Base-by-base conservation (phyloP, 257 asterid genomes). In the Capsicum chinense region DNA sequence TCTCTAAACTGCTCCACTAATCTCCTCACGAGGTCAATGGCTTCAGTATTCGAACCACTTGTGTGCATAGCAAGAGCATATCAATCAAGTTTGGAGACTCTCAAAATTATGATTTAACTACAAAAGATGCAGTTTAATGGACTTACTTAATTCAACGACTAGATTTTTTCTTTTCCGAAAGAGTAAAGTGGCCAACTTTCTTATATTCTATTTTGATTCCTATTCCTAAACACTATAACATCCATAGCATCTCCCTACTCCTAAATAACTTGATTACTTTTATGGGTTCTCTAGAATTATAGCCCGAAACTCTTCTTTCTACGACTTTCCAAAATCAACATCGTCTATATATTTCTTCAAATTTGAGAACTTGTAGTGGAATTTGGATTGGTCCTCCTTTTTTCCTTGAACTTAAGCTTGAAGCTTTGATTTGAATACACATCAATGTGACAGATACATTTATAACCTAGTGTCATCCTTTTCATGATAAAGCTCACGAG, bases 241-340 rank as follows among this genome's bases (percentile, higher is more conserved):
- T 64, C 71, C 47, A 33, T 33, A 64, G n/a, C 7, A 12, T 12
- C 10, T 33, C 47, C 71, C 47, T 33, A 21, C 71, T 64, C 33
- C 71, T 64, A 64, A 64, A 64, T 64, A 64, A n/a, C 71, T 64
- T 33, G 47, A 33, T 64, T 9, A 16, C n/a, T 64, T 63, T 33
- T 33, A 64, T 64, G 71, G 44, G n/a, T 13, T 64, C 71, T 64
- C 47, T 64, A 33, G 71, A 64, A 64, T 33, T 64, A 64, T 64
- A 33, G 71, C 71, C 71, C 71, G 33, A 64, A 64, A 64, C 71
- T 64, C 71, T 42, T 64, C 71, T 64, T 64, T 47, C 71, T 64
- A 33, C 13, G 71, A 64, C 47, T 64, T 64, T 12, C 71, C 71
- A 33, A 47, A 64, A 33, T 64, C 47, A 64, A 64, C 71, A 33